phyloP scores from a whole-genome alignment of 176 grass and related monocot species.

The Triticum dicoccoides region DNA sequence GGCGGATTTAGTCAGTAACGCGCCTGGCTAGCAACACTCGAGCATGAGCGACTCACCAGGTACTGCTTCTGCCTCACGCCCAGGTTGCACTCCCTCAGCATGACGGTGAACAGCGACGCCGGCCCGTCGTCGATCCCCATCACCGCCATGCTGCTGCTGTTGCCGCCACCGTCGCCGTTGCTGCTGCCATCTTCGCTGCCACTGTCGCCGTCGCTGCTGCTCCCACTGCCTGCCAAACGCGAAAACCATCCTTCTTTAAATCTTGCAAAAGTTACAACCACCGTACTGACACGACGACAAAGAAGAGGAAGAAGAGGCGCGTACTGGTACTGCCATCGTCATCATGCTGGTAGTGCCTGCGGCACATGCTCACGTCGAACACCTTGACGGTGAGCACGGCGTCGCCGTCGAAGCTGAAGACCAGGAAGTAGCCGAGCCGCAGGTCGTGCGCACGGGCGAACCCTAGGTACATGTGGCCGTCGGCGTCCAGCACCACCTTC shows the following conservation, averaged over 20 bases:
- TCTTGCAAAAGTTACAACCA: not conserved
- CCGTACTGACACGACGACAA: not conserved
- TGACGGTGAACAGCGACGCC: slow-evolving; percentile 35
- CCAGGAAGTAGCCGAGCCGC: not conserved
- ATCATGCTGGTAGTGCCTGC: not conserved
- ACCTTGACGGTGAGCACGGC: slow-evolving; percentile 21
- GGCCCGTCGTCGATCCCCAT: not conserved
- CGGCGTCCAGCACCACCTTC: not conserved
- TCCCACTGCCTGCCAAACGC: not conserved
- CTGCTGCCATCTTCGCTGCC: not conserved
- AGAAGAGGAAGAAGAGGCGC: too few relatives aligned
- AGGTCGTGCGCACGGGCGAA: slow-evolving; percentile 30
- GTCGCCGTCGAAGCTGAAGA: slow-evolving; percentile 31
- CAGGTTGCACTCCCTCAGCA: slow-evolving; percentile 26
- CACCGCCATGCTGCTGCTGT: not conserved
- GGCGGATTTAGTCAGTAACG: not conserved
- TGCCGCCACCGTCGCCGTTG: not conserved
- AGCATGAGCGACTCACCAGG: slow-evolving; percentile 32
- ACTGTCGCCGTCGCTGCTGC: not conserved
- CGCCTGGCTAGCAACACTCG: not conserved
- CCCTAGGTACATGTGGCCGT: slow-evolving; percentile 8
- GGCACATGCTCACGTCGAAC: slow-evolving; percentile 36
- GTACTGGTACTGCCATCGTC: not conserved
- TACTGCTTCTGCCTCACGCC: slow-evolving; percentile 34
- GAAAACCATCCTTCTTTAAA: not conserved